Base-by-base conservation (phyloP, 345 rosid species). In the Durio zibethinus region DNA sequence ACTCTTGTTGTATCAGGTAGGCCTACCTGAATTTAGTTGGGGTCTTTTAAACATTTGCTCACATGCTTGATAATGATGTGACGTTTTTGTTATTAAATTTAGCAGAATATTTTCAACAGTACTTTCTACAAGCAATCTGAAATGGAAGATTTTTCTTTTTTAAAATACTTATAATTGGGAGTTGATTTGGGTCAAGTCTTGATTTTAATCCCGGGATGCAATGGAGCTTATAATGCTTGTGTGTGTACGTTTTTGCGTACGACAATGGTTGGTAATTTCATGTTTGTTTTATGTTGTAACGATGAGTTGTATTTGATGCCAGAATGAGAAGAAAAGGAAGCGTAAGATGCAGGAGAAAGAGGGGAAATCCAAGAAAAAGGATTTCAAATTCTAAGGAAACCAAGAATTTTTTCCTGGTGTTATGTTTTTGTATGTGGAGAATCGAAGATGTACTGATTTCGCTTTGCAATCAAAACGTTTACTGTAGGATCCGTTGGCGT, bases 311-410 rank as follows among this genome's bases (percentile, higher is more conserved):
- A n/a, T 33, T 40, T 65, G 63, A 2, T 80, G 86, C 94, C 94
- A 96, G 98, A 96, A 96, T 60, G 93, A 90, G 85, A 94, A 92
- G 88, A 96, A 92, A 82, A 85, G 98, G 87, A 96, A 93, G 86
- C 94, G 97, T 0, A 89, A 93, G 82, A 87, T 87, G 94, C 95
- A 89, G 66, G 98, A 96, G 6, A 96, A 96, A 81, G 99, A 96
- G 0, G 97, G 97, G 54, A 96, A 96, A 84, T 90, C 94, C 0
- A 96, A 96, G 94, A 96, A 91, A 42, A 91, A 92, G 78, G 98
- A 94, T 82, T 96, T 94, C 87, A 94, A 94, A 80, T 92, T 94
- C 61, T 92, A 82, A 81, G 75, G 53, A 67, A 9, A 15, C 23
- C 11, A 75, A 56, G 76, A 56, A 25, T 57, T 29, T 40, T 4